These are phyloP conservation scores for Saccharomyces hybrid DNA, from an alignment of 1,139 yeast species.

Conservation along the genomic window DNA sequence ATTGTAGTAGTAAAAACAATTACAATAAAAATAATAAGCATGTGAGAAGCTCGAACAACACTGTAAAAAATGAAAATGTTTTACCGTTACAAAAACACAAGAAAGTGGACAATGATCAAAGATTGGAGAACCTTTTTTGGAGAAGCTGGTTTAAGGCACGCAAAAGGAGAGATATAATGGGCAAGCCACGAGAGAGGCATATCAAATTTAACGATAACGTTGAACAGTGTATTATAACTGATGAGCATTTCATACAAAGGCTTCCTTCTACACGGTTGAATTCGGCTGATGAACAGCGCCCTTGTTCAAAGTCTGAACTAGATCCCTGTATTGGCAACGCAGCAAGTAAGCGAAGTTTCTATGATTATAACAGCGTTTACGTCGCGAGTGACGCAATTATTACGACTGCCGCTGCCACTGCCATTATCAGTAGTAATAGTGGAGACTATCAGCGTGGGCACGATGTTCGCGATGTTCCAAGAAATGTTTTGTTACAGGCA, in stretches of 20 bases:
- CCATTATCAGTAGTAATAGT: background rate
- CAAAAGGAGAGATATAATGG: background rate
- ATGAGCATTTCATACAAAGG: background rate
- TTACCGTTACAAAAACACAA: background rate
- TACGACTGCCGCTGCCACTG: background rate
- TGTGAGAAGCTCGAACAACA: background rate
- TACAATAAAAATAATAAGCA: conserved; percentile 1
- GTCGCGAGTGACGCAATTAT: background rate
- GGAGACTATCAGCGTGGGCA: background rate
- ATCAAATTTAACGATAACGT: background rate
- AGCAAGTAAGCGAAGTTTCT: background rate
- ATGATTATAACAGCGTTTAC: background rate
- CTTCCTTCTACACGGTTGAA: background rate
- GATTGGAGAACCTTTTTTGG: conserved; percentile 12
- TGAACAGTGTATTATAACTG: background rate
- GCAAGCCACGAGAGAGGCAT: background rate
- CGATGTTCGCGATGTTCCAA: background rate
- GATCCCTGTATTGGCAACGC: background rate
- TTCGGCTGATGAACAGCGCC: background rate
- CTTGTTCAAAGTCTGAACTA: background rate
- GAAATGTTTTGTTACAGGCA: background rate
- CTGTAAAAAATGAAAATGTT: background rate
- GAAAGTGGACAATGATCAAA: background rate
- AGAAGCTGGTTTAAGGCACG: conserved; percentile 7
- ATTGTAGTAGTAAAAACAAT: background rate